Conservation (phyloP, 179 eudicot genomes). For the Spergularia azorica region DNA sequence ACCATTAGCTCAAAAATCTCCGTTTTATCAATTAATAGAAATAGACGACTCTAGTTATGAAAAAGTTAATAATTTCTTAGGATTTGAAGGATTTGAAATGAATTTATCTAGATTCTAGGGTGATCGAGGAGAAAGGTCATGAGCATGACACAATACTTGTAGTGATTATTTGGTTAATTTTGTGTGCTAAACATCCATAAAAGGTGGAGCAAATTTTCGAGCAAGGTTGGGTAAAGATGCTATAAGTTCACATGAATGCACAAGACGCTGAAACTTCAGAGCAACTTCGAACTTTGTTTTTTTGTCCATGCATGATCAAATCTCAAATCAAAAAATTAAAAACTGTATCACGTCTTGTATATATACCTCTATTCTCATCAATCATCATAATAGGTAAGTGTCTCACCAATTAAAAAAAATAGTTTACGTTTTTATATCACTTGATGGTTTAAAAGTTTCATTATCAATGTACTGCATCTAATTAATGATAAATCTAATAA, state of each 20-base stretch:
- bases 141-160: not conserved
- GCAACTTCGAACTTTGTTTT: constrained; percentile 38
- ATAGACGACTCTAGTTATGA: no score
- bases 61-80: no score
- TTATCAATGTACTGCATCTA: no score
- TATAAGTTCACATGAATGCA: not conserved
- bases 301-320: not conserved
- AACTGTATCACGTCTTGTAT: not conserved
- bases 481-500: no score
- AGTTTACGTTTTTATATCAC: no score
- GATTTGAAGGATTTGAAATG: no score
- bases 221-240: not conserved
- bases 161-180: not conserved
- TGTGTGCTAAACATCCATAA: constrained; percentile 2
- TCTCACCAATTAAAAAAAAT: no score
- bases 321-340: not conserved
- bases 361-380: not conserved
- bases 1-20: no score
- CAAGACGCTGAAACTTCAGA: constrained; percentile 33
- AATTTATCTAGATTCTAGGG: no score
- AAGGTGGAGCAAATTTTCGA: not conserved
- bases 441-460: no score
- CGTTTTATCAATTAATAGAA: no score
- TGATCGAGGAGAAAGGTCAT: not conserved
- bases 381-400: not conserved